Evolutionary conservation across 192 early-diverging fungal genomes (phyloP).

Genomic region (Podila minutissima): DNA sequence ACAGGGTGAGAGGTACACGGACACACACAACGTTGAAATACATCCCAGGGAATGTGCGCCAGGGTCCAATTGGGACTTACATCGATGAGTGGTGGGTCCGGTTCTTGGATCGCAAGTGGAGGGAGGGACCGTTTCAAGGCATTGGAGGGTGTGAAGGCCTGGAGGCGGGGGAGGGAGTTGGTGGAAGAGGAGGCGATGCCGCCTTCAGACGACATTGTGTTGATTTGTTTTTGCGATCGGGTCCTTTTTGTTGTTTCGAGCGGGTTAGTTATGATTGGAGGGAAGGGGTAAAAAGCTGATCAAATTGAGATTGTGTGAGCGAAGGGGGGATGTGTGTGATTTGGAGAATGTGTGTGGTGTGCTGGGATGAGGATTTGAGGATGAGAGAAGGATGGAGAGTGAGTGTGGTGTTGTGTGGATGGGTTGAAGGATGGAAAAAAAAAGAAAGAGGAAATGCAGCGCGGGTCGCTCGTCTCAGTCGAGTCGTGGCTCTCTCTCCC

Average conservation of each 20-base stretch:
- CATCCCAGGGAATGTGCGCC: background rate
- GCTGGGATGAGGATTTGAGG: too few relatives aligned
- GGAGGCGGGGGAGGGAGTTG: background rate
- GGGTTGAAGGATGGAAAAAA: too few relatives aligned
- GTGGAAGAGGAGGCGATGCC: slow-evolving; percentile 1
- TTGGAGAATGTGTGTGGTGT: too few relatives aligned
- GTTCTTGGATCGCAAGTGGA: background rate
- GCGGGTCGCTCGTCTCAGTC: too few relatives aligned
- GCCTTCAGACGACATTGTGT: slow-evolving; percentile 4
- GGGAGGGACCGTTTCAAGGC: slow-evolving; percentile 1
- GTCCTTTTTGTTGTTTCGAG: background rate
- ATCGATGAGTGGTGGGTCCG: background rate
- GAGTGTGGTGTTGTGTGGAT: too few relatives aligned
- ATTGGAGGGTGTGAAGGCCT: background rate
- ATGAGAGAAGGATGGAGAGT: too few relatives aligned
- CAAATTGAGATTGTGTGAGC: too few relatives aligned
- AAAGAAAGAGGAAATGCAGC: too few relatives aligned
- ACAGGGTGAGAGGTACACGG: background rate
- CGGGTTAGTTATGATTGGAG: background rate
- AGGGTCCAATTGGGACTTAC: background rate
- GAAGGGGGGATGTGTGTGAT: too few relatives aligned
- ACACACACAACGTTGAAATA: background rate
- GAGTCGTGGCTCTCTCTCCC: too few relatives aligned
- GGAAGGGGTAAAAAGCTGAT: background rate
- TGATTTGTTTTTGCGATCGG: background rate